These are phyloP conservation scores for Tulasnella sp. DNA, from an alignment of 768 basidiomycete genomes.

Conservation along the genomic window DNA sequence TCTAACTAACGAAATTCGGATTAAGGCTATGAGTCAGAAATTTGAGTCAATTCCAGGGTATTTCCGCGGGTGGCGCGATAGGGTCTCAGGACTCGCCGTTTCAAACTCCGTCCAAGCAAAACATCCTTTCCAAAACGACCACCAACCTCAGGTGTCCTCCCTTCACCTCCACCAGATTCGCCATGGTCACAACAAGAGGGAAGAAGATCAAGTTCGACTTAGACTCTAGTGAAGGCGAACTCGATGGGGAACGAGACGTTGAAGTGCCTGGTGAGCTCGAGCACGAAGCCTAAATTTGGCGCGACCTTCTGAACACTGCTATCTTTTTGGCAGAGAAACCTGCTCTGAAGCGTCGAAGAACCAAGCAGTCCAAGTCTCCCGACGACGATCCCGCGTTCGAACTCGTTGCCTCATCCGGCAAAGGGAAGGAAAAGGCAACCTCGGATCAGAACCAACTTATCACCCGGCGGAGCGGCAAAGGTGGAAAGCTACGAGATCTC, in stretches of 20 bases:
- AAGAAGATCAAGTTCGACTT: neutral
- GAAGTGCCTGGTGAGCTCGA: neutral
- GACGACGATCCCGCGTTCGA: neutral
- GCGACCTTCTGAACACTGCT: neutral
- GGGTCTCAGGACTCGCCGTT: neutral
- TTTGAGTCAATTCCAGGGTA: neutral
- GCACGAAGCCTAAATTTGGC: neutral
- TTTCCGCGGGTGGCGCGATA: neutral
- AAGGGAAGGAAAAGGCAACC: neutral
- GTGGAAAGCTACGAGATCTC: conserved; percentile 27
- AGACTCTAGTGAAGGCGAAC: neutral
- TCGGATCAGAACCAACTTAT: neutral
- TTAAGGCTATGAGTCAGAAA: neutral
- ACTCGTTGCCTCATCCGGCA: neutral
- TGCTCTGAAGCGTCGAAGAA: neutral
- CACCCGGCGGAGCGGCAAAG: neutral
- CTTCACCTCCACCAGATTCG: neutral
- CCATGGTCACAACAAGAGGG: neutral
- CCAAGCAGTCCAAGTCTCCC: neutral
- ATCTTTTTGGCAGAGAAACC: neutral
- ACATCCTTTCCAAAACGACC: too few relatives aligned
- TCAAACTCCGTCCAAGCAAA: neutral
- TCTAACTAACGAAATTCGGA: neutral
- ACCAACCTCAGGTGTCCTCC: neutral
- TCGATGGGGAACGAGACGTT: neutral